Conservation (phyloP, 495 filamentous ascomycete species). For the Peziza echinospora region DNA sequence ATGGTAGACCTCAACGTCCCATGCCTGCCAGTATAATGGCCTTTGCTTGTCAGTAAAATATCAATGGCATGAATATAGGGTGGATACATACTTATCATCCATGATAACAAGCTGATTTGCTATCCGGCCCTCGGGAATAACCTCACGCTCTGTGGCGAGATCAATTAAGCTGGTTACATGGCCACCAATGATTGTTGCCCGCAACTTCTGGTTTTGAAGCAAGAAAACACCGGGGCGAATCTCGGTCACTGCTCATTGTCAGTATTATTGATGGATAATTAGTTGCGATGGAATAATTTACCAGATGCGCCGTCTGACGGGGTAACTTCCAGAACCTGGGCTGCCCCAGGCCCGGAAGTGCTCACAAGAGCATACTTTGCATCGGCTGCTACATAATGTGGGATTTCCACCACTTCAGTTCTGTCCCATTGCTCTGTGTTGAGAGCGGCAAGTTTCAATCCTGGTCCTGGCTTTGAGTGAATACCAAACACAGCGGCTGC, state of each 20-base stretch:
- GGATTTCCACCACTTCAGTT: constrained; percentile 44
- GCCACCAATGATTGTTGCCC: constrained; percentile 48
- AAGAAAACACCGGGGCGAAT: constrained; percentile 48
- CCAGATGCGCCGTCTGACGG: constrained; percentile 4
- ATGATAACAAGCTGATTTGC: constrained; percentile 88
- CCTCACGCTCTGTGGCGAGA: constrained; percentile 41
- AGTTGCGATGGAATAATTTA: background rate
- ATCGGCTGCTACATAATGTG: constrained; percentile 15
- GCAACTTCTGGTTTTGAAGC: constrained; percentile 52
- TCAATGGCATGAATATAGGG: background rate
- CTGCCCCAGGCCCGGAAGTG: constrained; percentile 17
- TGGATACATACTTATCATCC: constrained; percentile 48
- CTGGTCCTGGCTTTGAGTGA: constrained; percentile 18
- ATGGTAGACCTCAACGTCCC: constrained; percentile 96
- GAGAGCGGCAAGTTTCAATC: constrained; percentile 31
- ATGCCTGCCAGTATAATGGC: constrained; percentile 95
- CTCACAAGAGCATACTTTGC: constrained; percentile 28
- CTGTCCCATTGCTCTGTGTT: constrained; percentile 76
- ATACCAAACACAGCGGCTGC: constrained; percentile 47
- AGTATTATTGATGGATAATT: background rate
- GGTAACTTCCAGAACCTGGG: background rate
- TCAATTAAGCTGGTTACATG: constrained; percentile 68
- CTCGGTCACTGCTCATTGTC: constrained; percentile 30
- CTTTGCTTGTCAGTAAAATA: background rate
- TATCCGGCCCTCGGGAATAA: constrained; percentile 57